Base-by-base conservation (phyloP, 2,329 filamentous ascomycete species). In the Camptophora hylomeconis region DNA sequence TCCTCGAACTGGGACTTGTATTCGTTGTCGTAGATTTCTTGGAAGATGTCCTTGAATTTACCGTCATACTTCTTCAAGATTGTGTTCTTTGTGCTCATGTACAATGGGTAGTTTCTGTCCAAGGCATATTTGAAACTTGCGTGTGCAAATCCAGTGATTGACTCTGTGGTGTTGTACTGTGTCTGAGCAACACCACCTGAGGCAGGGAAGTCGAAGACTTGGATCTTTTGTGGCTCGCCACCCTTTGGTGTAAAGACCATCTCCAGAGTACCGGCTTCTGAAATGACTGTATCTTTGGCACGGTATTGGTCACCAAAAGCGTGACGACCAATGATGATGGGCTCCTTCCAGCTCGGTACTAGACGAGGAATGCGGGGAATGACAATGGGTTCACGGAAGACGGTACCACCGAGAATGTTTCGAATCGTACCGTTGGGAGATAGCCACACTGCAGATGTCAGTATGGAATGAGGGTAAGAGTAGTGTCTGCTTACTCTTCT, bases 21-120 rank as follows among this genome's bases (percentile, higher is more conserved):
- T 47, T 77, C 64, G 35, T 68, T 70, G 40, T 95, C 82, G 62
- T 87, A 98, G 49, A 95, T 74, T 52, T 92, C 80, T 70, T 98
- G 81, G 75, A 98, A 98, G 58, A 95, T 92, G 53, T 98, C 89
- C 76, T 95, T 95, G 74, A 98, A 98, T 48, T 81, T 74, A 30
- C 89, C 89, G 53, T 98, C 89, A 63, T 98, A 98, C 60, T 86
- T 87, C 71, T 98, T 98, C 46, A 98, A 67, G 48, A 98, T 98
- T 46, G 89, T 98, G 71, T 95, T 95, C 79, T 98, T 98, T 61
- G 89, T 98, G 71, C 83, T 93, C 87, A 95, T 92, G 69, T 95
- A 98, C 50, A 98, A 68, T n/a, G 89, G 89, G 44, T 92, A 66
- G 40, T 67, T 67, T 72, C 93, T 89, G 58, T 73, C 67, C 24